A percentile compares a stretch with the other conserved stretches of the same genome.
Conservation (phyloP, 2,329 filamentous ascomycete species). For the Neoascochyta sp. region DNA sequence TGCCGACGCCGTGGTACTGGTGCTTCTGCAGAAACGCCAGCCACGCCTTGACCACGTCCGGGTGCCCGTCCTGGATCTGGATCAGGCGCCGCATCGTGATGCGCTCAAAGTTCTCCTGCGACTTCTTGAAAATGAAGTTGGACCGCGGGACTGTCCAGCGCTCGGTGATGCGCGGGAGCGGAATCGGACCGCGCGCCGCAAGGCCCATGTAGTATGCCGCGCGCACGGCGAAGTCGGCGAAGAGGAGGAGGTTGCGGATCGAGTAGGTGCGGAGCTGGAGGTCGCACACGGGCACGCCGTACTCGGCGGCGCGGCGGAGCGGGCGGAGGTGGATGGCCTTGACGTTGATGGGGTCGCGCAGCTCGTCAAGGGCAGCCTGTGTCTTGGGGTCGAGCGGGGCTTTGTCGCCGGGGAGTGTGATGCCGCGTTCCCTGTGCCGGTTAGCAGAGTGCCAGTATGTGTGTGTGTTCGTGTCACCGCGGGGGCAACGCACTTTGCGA, state of each 20-base stretch:
- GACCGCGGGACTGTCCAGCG: constrained; percentile 89
- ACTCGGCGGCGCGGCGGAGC: constrained; percentile 67
- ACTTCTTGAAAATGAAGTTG: constrained; percentile 95
- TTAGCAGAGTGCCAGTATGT: neutral
- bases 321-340: constrained; percentile 85
- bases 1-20: constrained; percentile 91
- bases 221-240: constrained; percentile 88
- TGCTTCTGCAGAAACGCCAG: constrained; percentile 88
- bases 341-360: constrained; percentile 63
- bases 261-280: constrained; percentile 91
- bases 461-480: neutral
- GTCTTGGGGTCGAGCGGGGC: constrained; percentile 26
- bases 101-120: constrained; percentile 95
- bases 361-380: constrained; percentile 28
- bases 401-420: constrained; percentile 31
- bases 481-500: constrained; percentile 28
- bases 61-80: constrained; percentile 87
- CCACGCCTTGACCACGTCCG: constrained; percentile 87
- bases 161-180: constrained; percentile 80
- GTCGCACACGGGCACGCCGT: constrained; percentile 81
- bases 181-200: constrained; percentile 78
- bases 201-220: constrained; percentile 92
- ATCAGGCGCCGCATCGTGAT: constrained; percentile 82
- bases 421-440: constrained; percentile 24
- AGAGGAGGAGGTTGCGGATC: constrained; percentile 87